phyloP scores from a whole-genome alignment of 2,329 filamentous ascomycete genomes.

The Penicillium sp. region DNA sequence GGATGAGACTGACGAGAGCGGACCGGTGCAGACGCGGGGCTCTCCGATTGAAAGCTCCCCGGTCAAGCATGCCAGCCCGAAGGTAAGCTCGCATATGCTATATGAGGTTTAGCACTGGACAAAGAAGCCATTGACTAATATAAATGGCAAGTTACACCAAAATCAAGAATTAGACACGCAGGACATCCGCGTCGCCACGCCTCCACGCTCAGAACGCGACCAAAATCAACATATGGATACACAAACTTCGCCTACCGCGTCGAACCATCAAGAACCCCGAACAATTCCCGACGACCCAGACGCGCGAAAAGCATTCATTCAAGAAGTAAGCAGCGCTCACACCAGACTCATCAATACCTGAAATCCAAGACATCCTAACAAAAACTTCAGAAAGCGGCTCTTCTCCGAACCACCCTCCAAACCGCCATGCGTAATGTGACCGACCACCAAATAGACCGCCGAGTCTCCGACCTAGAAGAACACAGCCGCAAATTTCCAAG shows the following conservation, averaged over 20 bases:
- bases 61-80: slow-evolving; percentile 13
- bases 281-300: slow-evolving; percentile 35
- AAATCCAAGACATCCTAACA: not conserved
- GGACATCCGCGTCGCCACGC: slow-evolving; percentile 17
- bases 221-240: slow-evolving; percentile 14
- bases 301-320: slow-evolving; percentile 41
- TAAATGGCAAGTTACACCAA: slow-evolving; percentile 7
- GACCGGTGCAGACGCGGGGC: slow-evolving; percentile 16
- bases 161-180: slow-evolving; percentile 19
- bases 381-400: slow-evolving; percentile 38
- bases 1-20: slow-evolving; percentile 28
- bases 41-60: slow-evolving; percentile 14
- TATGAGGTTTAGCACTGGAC: not conserved
- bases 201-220: slow-evolving; percentile 20
- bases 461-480: slow-evolving; percentile 42
- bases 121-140: slow-evolving; percentile 8
- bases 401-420: slow-evolving; percentile 40
- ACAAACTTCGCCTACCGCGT: slow-evolving; percentile 7
- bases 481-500: slow-evolving; percentile 38
- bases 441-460: slow-evolving; percentile 40
- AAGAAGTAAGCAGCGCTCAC: slow-evolving; percentile 34
- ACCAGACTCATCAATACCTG: not conserved
- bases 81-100: slow-evolving; percentile 16
- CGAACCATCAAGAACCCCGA: slow-evolving; percentile 12
- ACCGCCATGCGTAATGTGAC: slow-evolving; percentile 42